Base-by-base conservation (phyloP, 2,329 filamentous ascomycete species). In the Pyrenochaeta sp. region DNA sequence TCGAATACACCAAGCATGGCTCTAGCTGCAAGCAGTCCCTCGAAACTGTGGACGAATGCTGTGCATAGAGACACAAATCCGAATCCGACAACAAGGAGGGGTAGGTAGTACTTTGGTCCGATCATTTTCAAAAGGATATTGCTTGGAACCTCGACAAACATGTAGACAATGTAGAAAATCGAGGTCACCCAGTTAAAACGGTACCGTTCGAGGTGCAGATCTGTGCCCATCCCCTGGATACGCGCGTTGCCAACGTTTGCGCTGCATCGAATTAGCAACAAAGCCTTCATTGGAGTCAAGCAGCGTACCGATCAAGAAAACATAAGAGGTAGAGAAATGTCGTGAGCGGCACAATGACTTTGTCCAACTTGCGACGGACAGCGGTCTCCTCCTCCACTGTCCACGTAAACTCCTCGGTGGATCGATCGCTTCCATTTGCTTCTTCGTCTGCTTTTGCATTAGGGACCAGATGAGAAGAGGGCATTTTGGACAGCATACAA, bases 171-270 rank as follows among this genome's bases (percentile, higher is more conserved):
- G 67, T 82, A 83, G 71, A 84, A 82, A 45, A 81, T 76, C 37
- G 80, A 81, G 1, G 81, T 76, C 0, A 79, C 77, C 72, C 79
- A 81, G 60, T 83, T 84, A 72, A 82, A 83, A 9, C 75, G 74
- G 36, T 74, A 68, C n/a, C 77, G 75, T 14, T 63, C 52, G 17
- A 83, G 73, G 4, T 76, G 50, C 3, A 84, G 67, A 20, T 83
- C 80, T 9, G 65, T 58, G 1, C 53, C 65, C 72, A 84, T 72
- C 13, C 81, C 81, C 46, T 81, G 77, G 39, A 83, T 82, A 29
- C 78, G 73, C 2, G 80, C 81, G 63, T 83, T 83, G 46, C 81
- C 78, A 41, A 80, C 76, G 50, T 80, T 70, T 21, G 62, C 54
- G 32, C 67, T 69, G 19, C 7, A 13, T 17, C 20, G n/a, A 3